phyloP scores from a whole-genome alignment of 768 basidiomycete species.

The Suillus subaureus region DNA sequence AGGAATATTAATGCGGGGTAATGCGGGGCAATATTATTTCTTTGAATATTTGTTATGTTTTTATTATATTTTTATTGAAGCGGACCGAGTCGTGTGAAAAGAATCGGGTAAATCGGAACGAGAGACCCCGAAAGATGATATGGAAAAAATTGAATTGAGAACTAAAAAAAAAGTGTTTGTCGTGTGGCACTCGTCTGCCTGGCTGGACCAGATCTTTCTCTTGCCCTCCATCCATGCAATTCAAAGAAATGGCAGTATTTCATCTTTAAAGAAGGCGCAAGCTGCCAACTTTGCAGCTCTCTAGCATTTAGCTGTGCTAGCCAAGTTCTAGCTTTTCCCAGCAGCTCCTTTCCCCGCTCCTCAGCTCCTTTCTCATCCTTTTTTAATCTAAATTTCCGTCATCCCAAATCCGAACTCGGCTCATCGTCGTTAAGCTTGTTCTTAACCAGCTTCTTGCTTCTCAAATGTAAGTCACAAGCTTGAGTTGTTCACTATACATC shows the following conservation, averaged over 20 bases:
- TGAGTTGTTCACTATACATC: background rate
- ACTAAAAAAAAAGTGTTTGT: background rate
- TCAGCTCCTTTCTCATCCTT: background rate
- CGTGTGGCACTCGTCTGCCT: slow-evolving; percentile 2
- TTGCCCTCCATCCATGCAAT: slow-evolving; percentile 5
- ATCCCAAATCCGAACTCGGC: background rate
- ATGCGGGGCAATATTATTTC: background rate
- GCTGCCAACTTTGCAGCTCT: background rate
- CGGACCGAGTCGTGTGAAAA: slow-evolving; percentile 1
- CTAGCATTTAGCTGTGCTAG: slow-evolving; percentile 1
- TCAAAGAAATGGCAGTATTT: background rate
- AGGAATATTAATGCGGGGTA: slow-evolving; percentile 10
- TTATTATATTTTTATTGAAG: background rate
- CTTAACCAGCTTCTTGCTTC: background rate
- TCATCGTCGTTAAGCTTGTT: background rate
- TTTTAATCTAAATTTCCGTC: slow-evolving; percentile 1
- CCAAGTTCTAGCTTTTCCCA: background rate
- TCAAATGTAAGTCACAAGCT: background rate
- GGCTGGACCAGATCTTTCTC: slow-evolving; percentile 5
- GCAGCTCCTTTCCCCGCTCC: background rate
- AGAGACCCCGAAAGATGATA: slow-evolving; percentile 1
- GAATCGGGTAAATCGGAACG: slow-evolving; percentile 3
- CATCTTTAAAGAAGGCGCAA: background rate
- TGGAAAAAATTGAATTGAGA: background rate
- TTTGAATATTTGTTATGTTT: background rate